Evolutionary conservation across 169 alveolate species (phyloP).

Genomic region (Plasmodium yoelii): DNA sequence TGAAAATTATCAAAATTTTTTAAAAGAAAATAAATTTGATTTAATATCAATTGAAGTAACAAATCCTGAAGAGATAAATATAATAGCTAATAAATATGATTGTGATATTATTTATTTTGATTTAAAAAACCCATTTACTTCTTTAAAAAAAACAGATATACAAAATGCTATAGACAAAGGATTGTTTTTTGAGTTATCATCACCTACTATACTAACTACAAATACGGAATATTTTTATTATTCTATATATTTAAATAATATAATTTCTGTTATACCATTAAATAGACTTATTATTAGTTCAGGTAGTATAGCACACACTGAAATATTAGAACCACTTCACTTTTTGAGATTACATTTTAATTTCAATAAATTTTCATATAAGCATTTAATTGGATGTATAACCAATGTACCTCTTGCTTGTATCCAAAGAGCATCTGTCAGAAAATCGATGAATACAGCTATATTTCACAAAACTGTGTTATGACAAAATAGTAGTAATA

Average conservation of each 20-base stretch:
- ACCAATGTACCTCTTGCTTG: conserved; percentile 59
- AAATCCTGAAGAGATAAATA: conserved; percentile 14
- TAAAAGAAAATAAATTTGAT: conserved; percentile 27
- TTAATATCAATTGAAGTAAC: conserved; percentile 35
- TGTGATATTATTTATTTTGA: conserved; percentile 60
- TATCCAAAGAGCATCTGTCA: conserved; percentile 70
- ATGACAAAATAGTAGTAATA: neutral
- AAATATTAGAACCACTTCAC: conserved; percentile 44
- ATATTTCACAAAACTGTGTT: conserved; percentile 12
- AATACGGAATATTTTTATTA: conserved; percentile 11
- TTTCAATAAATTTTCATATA: conserved; percentile 45
- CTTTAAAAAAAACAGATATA: conserved; percentile 44
- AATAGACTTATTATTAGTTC: conserved; percentile 43
- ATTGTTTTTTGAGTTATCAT: conserved; percentile 57
- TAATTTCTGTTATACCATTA: conserved; percentile 23
- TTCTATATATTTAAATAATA: conserved; percentile 19
- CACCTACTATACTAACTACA: conserved; percentile 11
- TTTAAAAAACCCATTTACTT: conserved; percentile 4
- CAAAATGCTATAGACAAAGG: conserved; percentile 55
- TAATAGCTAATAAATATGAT: conserved; percentile 20
- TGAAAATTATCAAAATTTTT: conserved; percentile 12
- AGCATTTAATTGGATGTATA: conserved; percentile 34
- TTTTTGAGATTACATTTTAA: conserved; percentile 48
- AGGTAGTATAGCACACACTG: conserved; percentile 13
- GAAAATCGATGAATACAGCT: conserved; percentile 52